These are phyloP conservation scores for Dunaliella primolecta DNA, from an alignment of 139 green algal species.

Conservation along the genomic window DNA sequence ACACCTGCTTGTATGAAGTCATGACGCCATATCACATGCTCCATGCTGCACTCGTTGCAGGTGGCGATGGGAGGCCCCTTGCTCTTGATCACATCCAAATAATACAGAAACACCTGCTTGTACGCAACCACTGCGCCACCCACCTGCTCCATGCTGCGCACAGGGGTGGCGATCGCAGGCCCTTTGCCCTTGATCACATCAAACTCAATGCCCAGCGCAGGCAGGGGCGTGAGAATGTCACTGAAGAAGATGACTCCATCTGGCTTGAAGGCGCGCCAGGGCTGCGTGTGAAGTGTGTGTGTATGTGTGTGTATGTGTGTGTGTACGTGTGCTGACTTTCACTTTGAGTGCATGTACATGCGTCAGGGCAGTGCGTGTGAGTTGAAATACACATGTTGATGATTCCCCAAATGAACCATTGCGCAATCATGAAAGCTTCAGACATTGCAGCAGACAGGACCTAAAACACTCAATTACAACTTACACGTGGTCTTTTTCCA, in stretches of 20 bases:
- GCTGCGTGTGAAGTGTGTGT: slow-evolving; percentile 60
- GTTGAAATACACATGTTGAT: no score
- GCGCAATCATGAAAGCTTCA: no score
- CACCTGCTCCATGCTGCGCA: slow-evolving; percentile 41
- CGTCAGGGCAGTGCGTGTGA: no score
- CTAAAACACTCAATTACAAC: no score
- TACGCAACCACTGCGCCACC: no score
- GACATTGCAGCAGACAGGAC: no score
- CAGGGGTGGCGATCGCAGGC: slow-evolving; percentile 40
- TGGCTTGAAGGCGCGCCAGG: slow-evolving; percentile 87
- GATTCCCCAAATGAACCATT: no score
- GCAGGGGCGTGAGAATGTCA: slow-evolving; percentile 97
- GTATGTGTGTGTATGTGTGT: neutral
- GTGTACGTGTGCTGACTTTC: neutral
- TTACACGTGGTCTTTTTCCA: no score
- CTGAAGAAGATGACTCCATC: slow-evolving; percentile 99
- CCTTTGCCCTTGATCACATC: slow-evolving; percentile 93
- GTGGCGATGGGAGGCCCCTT: slow-evolving; percentile 58
- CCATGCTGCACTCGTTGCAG: slow-evolving; percentile 42
- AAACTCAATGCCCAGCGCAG: slow-evolving; percentile 95
- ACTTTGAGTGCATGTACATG: neutral
- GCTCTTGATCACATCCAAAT: slow-evolving; percentile 96
- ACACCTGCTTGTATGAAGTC: no score
- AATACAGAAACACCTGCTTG: no score
- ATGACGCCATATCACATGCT: no score